Conservation (phyloP, 2,329 filamentous ascomycete species). For the Neophaeococcomyces aloes region DNA sequence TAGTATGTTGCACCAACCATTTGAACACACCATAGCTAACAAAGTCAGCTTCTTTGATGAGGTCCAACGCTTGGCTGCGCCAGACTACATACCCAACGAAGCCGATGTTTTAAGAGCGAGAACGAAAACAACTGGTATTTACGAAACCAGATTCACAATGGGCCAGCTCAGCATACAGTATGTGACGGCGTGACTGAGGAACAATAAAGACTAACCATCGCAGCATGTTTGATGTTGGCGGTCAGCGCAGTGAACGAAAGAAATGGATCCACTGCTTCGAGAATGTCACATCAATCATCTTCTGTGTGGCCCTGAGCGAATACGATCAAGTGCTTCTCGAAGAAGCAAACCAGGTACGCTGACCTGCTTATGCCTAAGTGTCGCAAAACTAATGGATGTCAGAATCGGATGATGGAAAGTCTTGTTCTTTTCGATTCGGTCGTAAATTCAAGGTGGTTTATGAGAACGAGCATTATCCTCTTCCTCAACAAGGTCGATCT, state of each 20-base stretch:
- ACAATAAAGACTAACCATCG: slow-evolving; percentile 19
- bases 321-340: slow-evolving; percentile 96
- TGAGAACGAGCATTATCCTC: slow-evolving; percentile 95
- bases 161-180: slow-evolving; percentile 98
- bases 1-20: slow-evolving; percentile 56
- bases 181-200: slow-evolving; percentile 27
- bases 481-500: slow-evolving; percentile 99
- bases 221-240: slow-evolving; percentile 99
- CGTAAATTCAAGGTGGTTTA: slow-evolving; percentile 98
- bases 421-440: slow-evolving; percentile 94
- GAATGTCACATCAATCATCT: slow-evolving; percentile 98
- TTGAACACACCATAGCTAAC: slow-evolving; percentile 21
- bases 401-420: slow-evolving; percentile 99
- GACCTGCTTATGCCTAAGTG: not conserved
- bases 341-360: slow-evolving; percentile 83
- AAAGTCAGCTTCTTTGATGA: slow-evolving; percentile 81
- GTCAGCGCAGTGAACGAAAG: slow-evolving; percentile 92
- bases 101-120: slow-evolving; percentile 89
- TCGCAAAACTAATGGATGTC: slow-evolving; percentile 19
- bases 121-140: slow-evolving; percentile 98
- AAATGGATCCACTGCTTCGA: slow-evolving; percentile 99
- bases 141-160: slow-evolving; percentile 98
- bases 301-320: slow-evolving; percentile 94
- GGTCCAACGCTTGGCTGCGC: slow-evolving; percentile 68
- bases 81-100: slow-evolving; percentile 83